These are phyloP conservation scores for Saturnispora mendoncae DNA, from an alignment of 805 yeast genomes.

Conservation along the genomic window DNA sequence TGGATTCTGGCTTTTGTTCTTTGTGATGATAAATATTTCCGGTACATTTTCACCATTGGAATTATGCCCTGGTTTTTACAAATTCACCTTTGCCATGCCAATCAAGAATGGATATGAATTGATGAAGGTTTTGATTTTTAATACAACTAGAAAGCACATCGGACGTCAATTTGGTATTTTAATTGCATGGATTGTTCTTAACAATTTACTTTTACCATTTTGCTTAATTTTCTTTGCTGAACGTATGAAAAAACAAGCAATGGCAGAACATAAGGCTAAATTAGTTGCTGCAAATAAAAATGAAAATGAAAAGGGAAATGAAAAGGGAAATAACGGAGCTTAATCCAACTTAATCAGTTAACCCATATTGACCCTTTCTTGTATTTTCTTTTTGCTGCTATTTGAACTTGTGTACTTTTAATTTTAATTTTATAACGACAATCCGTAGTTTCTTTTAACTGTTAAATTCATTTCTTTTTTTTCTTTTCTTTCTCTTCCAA, in stretches of 20 bases:
- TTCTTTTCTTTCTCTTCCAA: neutral
- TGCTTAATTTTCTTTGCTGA: conserved; percentile 27
- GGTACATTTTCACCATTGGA: conserved; percentile 63
- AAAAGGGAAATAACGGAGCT: neutral
- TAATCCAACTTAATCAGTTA: neutral
- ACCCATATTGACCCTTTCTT: too few relatives aligned
- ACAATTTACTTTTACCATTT: conserved; percentile 32
- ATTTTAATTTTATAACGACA: too few relatives aligned
- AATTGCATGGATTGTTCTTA: conserved; percentile 18
- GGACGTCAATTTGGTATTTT: conserved; percentile 22
- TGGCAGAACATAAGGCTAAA: conserved; percentile 10
- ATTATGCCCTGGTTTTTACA: conserved; percentile 45
- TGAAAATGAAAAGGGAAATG: neutral
- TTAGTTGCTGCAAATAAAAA: neutral
- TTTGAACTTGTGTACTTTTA: too few relatives aligned
- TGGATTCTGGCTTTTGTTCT: conserved; percentile 64
- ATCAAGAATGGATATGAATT: conserved; percentile 57
- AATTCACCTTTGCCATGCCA: conserved; percentile 64
- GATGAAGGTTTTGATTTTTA: conserved; percentile 48
- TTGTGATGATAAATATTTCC: conserved; percentile 61
- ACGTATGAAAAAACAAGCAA: conserved; percentile 11
- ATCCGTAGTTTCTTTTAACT: too few relatives aligned
- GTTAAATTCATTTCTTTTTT: neutral
- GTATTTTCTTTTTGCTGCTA: too few relatives aligned
- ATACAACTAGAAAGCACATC: conserved; percentile 42